phyloP scores from a whole-genome alignment of 2,329 filamentous ascomycete genomes.

The Xylariales sp. region DNA sequence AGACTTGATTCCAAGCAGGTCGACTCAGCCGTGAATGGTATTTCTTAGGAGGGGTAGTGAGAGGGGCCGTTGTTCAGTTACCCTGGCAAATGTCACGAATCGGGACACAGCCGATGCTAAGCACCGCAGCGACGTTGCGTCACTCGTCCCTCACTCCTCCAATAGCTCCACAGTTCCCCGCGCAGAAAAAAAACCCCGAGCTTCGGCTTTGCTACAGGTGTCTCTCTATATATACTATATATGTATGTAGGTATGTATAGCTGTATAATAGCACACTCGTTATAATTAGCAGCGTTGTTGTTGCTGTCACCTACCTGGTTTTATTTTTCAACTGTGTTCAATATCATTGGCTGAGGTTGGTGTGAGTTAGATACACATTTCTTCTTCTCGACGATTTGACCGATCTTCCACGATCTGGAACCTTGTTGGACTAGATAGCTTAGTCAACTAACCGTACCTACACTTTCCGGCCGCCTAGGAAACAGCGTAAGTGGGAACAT shows the following conservation, averaged over 20 bases:
- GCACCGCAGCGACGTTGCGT: constrained; percentile 15
- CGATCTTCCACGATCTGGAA: background rate
- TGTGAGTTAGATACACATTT: background rate
- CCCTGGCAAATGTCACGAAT: constrained; percentile 15
- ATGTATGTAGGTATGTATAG: too few relatives aligned
- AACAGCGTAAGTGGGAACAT: too few relatives aligned
- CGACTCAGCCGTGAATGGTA: too few relatives aligned
- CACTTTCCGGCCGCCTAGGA: too few relatives aligned
- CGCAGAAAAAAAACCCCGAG: constrained; percentile 15
- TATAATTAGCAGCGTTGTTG: too few relatives aligned
- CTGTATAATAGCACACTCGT: background rate
- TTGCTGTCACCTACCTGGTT: background rate
- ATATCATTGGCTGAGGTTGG: background rate
- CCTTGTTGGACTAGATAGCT: background rate
- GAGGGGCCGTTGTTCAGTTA: too few relatives aligned
- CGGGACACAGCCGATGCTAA: constrained; percentile 31
- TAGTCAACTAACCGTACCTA: background rate
- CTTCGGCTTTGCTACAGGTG: constrained; percentile 6
- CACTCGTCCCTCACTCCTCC: constrained; percentile 2
- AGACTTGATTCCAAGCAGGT: too few relatives aligned
- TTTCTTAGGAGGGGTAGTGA: too few relatives aligned
- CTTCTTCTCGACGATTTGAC: background rate
- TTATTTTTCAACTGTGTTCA: background rate
- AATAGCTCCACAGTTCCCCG: constrained; percentile 27
- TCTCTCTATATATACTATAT: too few relatives aligned